These are phyloP conservation scores for Hypocrella siamensis DNA, from an alignment of 2,329 filamentous ascomycete genomes.

Conservation along the genomic window DNA sequence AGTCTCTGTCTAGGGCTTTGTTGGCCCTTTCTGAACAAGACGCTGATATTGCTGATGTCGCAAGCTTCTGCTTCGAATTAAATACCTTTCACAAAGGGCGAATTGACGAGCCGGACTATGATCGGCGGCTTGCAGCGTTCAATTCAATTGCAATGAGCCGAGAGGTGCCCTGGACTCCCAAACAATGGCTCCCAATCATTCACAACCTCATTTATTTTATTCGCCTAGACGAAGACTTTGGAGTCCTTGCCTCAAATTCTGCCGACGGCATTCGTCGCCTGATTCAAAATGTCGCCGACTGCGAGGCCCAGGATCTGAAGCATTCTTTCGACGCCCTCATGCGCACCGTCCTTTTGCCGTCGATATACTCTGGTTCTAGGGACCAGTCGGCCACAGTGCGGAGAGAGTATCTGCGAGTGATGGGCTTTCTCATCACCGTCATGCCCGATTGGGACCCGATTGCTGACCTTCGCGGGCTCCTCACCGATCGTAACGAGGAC, in stretches of 20 bases:
- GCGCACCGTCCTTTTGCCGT: conserved; percentile 51
- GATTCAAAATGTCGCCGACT: conserved; percentile 44
- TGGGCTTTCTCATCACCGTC: conserved; percentile 61
- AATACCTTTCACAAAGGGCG: conserved; percentile 62
- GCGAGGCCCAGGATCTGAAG: conserved; percentile 15
- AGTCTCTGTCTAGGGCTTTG: conserved; percentile 59
- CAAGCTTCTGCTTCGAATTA: conserved; percentile 57
- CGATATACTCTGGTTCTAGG: conserved; percentile 59
- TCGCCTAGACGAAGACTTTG: conserved; percentile 73
- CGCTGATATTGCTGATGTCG: conserved; percentile 42
- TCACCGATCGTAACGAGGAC: conserved; percentile 49
- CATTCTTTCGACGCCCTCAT: conserved; percentile 42
- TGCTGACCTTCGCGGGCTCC: conserved; percentile 56
- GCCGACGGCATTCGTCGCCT: conserved; percentile 69
- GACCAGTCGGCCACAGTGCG: conserved; percentile 74
- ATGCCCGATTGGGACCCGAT: conserved; percentile 57
- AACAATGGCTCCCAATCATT: conserved; percentile 75
- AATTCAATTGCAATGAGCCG: conserved; percentile 49
- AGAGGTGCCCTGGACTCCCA: conserved; percentile 43
- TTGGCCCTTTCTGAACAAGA: conserved; percentile 53
- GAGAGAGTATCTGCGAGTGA: conserved; percentile 62
- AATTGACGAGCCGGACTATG: conserved; percentile 79
- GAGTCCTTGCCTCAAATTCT: conserved; percentile 65
- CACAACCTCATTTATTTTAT: conserved; percentile 85
- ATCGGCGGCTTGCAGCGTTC: conserved; percentile 65